These are phyloP conservation scores for Puccinia coronata DNA, from an alignment of 1,284 basidiomycete species.

Conservation along the genomic window DNA sequence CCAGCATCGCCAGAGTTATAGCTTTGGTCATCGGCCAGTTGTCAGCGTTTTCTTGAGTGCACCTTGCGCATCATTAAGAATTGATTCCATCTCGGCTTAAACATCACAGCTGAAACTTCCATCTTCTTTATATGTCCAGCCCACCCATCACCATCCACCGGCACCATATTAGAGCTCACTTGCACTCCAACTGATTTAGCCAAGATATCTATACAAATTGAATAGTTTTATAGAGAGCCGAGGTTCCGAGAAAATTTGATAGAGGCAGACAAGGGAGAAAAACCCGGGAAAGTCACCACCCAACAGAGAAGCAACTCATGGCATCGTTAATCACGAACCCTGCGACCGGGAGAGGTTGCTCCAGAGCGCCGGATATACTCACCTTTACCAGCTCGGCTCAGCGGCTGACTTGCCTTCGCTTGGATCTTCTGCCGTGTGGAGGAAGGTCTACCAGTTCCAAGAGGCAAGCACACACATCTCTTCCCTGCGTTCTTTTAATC, in stretches of 20 bases:
- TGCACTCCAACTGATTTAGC: too few species aligned
- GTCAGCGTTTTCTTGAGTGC: background rate
- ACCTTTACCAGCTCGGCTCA: constrained; percentile 40
- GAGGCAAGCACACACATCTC: constrained; percentile 30
- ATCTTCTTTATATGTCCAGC: too few species aligned
- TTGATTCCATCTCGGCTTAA: too few species aligned
- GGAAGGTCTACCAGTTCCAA: constrained; percentile 40
- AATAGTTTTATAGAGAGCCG: too few species aligned
- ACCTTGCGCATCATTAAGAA: background rate
- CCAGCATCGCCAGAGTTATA: background rate
- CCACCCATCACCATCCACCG: too few species aligned
- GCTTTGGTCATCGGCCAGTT: background rate
- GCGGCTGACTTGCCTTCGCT: constrained; percentile 37
- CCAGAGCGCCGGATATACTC: constrained; percentile 47
- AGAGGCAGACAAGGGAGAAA: too few species aligned
- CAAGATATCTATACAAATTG: too few species aligned
- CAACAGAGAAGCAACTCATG: background rate
- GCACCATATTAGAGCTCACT: too few species aligned
- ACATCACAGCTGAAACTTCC: too few species aligned
- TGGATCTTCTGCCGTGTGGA: constrained; percentile 29
- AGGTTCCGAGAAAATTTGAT: too few species aligned
- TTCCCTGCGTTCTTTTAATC: background rate
- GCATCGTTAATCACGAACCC: background rate
- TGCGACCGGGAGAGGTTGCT: constrained; percentile 36
- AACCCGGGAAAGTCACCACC: background rate